Percentiles rank a stretch among this genome's conserved stretches.
phyloP scores from a whole-genome alignment of 2,329 filamentous ascomycete genomes.

The Penicillium sp. region DNA sequence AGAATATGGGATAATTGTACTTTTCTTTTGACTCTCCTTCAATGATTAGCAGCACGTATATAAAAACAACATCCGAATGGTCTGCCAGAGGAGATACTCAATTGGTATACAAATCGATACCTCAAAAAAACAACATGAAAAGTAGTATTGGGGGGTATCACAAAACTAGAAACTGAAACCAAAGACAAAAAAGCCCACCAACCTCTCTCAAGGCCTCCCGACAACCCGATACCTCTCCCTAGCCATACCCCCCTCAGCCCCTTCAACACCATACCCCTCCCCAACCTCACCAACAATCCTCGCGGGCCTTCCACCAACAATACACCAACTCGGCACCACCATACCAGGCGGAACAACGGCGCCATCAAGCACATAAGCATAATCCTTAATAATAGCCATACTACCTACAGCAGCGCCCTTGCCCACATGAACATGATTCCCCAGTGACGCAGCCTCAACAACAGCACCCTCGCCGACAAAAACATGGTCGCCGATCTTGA shows the following conservation, averaged over 20 bases:
- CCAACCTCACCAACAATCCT: constrained; percentile 74
- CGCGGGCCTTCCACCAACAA: constrained; percentile 82
- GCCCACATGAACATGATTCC: constrained; percentile 83
- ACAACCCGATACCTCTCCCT: constrained; percentile 44
- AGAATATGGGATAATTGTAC: constrained; percentile 24
- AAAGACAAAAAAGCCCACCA: not conserved
- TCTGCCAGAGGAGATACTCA: not conserved
- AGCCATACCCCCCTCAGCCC: constrained; percentile 45
- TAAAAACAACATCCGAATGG: not conserved
- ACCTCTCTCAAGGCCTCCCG: constrained; percentile 26
- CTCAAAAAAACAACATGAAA: constrained; percentile 2
- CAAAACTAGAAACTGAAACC: constrained; percentile 3
- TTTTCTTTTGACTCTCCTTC: not conserved
- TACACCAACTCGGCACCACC: constrained; percentile 87
- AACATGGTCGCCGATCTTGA: constrained; percentile 92
- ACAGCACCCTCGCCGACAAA: constrained; percentile 75
- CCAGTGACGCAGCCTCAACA: constrained; percentile 79
- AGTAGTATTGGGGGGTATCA: constrained; percentile 20
- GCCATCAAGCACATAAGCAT: constrained; percentile 80
- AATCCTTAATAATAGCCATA: constrained; percentile 91
- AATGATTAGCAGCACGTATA: not conserved
- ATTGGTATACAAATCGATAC: not conserved
- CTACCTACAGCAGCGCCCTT: constrained; percentile 73
- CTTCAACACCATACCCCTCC: constrained; percentile 48
- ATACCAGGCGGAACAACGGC: constrained; percentile 81